phyloP scores from a whole-genome alignment of 1,139 yeast species.

The Geotrichum citri-aurantii region DNA sequence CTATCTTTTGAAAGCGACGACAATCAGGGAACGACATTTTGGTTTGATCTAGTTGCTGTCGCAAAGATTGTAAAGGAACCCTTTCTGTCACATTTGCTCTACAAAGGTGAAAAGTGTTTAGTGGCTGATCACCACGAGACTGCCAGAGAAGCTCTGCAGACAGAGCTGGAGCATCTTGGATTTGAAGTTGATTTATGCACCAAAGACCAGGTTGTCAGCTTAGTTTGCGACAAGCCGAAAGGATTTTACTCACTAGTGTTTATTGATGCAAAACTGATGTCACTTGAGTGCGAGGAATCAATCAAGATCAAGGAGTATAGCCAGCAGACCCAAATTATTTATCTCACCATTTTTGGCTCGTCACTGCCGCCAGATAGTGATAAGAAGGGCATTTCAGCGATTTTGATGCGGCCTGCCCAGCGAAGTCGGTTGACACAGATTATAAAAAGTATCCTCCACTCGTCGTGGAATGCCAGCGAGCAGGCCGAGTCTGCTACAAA shows the following conservation, averaged over 20 bases:
- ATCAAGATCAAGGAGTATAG: slow-evolving; percentile 21
- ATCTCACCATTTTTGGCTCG: slow-evolving; percentile 30
- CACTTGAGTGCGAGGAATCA: slow-evolving; percentile 22
- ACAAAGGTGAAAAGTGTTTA: slow-evolving; percentile 33
- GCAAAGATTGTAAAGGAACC: slow-evolving; percentile 18
- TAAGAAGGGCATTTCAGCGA: slow-evolving; percentile 27
- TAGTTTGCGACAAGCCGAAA: background rate
- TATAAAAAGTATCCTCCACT: slow-evolving; percentile 25
- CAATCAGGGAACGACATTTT: slow-evolving; percentile 50
- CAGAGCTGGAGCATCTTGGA: slow-evolving; percentile 35
- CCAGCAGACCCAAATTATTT: slow-evolving; percentile 24
- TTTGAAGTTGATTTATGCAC: slow-evolving; percentile 33
- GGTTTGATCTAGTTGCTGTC: slow-evolving; percentile 38
- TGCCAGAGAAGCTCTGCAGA: slow-evolving; percentile 38
- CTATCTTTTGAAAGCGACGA: slow-evolving; percentile 48
- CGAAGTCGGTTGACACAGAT: slow-evolving; percentile 27
- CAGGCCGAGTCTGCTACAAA: slow-evolving; percentile 25
- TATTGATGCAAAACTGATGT: slow-evolving; percentile 26
- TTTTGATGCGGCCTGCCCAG: slow-evolving; percentile 29
- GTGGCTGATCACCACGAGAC: slow-evolving; percentile 38
- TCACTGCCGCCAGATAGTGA: slow-evolving; percentile 27
- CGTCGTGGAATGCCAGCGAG: slow-evolving; percentile 24
- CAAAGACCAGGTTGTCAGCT: slow-evolving; percentile 9
- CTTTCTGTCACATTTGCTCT: slow-evolving; percentile 22
- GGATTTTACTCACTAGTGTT: slow-evolving; percentile 26